Base-by-base conservation (phyloP, 2,329 filamentous ascomycete genomes). In the Mycocentrospora acerina region DNA sequence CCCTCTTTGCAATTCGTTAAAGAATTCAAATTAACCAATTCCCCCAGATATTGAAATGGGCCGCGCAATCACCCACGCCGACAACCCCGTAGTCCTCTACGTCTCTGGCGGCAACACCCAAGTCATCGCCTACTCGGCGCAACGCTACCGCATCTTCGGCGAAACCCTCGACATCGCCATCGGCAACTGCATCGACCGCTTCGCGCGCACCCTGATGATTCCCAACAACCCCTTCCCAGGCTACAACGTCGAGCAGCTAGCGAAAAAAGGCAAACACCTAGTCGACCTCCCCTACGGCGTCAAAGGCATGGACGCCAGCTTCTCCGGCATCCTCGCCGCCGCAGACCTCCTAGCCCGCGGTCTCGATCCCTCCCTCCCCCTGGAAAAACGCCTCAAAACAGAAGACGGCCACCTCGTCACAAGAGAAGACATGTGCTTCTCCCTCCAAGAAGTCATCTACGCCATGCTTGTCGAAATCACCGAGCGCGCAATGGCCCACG, bases 381-480 rank as follows among this genome's bases (percentile, higher is more conserved):
- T 51, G 70, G 76, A 72, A 4, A 64, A 54, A 46, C 57, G 53
- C 46, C 53, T 59, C 48, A 67, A 37, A 68, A 73, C 47, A 27
- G 74, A 72, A 44, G 70, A 65, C 10, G 78, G 78, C 17, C 74
- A 80, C 44, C 64, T 76, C 5, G 80, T 94, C 37, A 95, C 88
- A 1, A 80, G 82, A 4, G 89, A 82, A 43, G 90, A 97, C 61
- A 72, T 98, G 29, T 98, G 93, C 69, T 97, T 96, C 68, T 90
- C 85, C 4, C 75, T 98, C 39, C 93, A 98, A 68, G 93, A 98
- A 70, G 97, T 91, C 0, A 83, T 97, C 9, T 98, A 82, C 63
- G 88, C 91, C 3, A 98, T 98, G 93, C 74, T 98, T 29, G 93
- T 98, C 2, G 93, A 98, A 73, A 98, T 96, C 56, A 98, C 93